Base-by-base conservation (phyloP, 345 rosid genomes). In the Cardamine resedifolia region DNA sequence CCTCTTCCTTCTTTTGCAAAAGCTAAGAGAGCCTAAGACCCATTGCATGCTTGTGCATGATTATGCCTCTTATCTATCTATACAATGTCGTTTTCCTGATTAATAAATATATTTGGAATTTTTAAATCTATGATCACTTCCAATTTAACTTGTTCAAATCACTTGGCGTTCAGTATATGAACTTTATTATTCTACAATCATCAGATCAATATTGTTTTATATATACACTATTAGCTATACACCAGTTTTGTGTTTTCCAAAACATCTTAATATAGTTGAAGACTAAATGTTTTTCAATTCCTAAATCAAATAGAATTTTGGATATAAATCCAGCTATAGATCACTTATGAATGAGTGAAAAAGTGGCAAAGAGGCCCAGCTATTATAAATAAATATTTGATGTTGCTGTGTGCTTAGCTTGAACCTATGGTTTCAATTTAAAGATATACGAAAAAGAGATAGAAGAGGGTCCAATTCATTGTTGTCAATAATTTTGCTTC, bases 371-470 rank as follows among this genome's bases (percentile, higher is more conserved):
- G 76, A 74, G 69, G 65, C 64, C 30, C 70, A 60, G 30, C 70
- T 63, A 66, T 59, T 64, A 71, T 31, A 27, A 30, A 58, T 58
- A 68, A 36, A 75, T 70, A 68, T 74, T 75, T 76, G 68, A 19
- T 66, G 58, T 73, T 82, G 76, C 78, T 27, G 68, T 39, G 75
- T 63, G 77, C 74, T 82, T 69, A 63, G 56, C 70, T 86, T 74
- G 70, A 86, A 83, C 62, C 30, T 84, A 78, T 82, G 89, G 83
- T 77, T 83, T 81, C 66, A 51, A 68, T 83, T 83, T 79, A 84
- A 85, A 86, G 86, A 82, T 19, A 62, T 51, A 72, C 73, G 80
- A 79, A 67, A 77, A 80, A 73, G 83, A 84, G 80, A 52, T 55
- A 4, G 19, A 75, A 76, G 66, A 76, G 71, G 79, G 79, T 69